Evolutionary conservation across 805 yeast species (phyloP).

Genomic region (Priceomyces medius): DNA sequence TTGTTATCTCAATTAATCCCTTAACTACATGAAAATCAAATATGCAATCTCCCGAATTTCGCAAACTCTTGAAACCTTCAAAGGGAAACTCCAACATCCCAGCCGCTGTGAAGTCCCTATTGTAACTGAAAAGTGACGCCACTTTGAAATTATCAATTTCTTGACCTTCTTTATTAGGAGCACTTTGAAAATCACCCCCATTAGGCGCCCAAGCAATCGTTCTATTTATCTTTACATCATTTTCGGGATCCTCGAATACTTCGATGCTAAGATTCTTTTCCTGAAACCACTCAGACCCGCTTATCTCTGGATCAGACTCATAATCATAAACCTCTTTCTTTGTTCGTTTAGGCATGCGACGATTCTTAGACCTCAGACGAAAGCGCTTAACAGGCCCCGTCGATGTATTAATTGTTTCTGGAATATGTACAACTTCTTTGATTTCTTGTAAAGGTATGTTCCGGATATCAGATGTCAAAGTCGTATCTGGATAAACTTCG

Average conservation of each 20-base stretch:
- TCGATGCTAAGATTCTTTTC: constrained; percentile 41
- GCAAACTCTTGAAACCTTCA: constrained; percentile 58
- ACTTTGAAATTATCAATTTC: constrained; percentile 51
- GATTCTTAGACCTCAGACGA: constrained; percentile 17
- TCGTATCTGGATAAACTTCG: constrained; percentile 43
- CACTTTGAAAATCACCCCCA: constrained; percentile 42
- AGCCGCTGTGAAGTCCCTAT: constrained; percentile 64
- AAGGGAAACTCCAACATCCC: constrained; percentile 70
- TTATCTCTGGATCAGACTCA: constrained; percentile 39
- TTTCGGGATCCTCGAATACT: constrained; percentile 50
- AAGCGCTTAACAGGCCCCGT: constrained; percentile 14
- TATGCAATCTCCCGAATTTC: constrained; percentile 62
- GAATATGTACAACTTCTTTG: constrained; percentile 55
- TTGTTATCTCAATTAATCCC: constrained; percentile 68
- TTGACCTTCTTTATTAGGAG: constrained; percentile 38
- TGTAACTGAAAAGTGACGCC: constrained; percentile 62
- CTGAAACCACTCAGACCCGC: constrained; percentile 55
- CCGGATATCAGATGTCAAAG: constrained; percentile 29
- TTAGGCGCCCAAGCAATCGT: constrained; percentile 67
- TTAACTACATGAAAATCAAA: constrained; percentile 72
- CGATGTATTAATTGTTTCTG: constrained; percentile 20
- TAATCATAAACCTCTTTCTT: constrained; percentile 22
- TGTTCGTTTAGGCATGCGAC: constrained; percentile 10
- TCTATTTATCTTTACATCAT: constrained; percentile 24
- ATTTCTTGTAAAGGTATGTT: constrained; percentile 54